Base-by-base conservation (phyloP, 2,329 filamentous ascomycete genomes). In the Ilyonectria destructans region DNA sequence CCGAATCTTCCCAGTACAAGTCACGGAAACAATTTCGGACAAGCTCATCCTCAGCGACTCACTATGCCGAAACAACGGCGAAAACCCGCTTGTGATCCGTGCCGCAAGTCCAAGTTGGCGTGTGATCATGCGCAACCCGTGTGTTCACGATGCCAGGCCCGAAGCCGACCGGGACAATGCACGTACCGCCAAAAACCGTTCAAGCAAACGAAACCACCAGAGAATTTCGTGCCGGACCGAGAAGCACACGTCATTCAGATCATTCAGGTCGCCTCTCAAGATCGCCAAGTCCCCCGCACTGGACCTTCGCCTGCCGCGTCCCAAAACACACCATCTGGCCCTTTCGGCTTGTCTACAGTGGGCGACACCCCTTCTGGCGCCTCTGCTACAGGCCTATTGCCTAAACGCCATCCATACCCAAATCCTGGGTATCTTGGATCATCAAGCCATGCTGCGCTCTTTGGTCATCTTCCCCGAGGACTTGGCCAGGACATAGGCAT, bases 71-170 rank as follows among this genome's bases (percentile, higher is more conserved):
- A 23, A 23, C 21, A 23, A 23, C 21, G 21, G 21, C 21, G 21
- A 23, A 23, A 23, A 23, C 60, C 60, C 1, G 74, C 74, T 2
- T 76, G 78, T 71, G 67, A 80, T 68, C 49, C 79, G 59, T 68
- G 80, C 72, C 49, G 80, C 69, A 40, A 52, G 9, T 62, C 73
- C 2, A 77, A 77, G 46, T 62, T 76, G 13, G 74, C 72, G 2
- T 73, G 73, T 62, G 69, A 77, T 54, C 77, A 79, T 61, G 46
- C 58, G 19, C 48, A 65, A 40, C 76, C 77, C 10, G 68, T 68
- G 17, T 79, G 77, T 48, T 68, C 71, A 23, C 70, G 77, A 15
- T 78, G 77, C 33, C 65, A 49, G 21, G 67, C 67, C 26, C 51
- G 54, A 43, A 55, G 43, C 43, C 68, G 40, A 13, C 10, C 33